Evolutionary conservation across 192 early-diverging fungal species (phyloP).

Genomic region (Paraglomus occultum): DNA sequence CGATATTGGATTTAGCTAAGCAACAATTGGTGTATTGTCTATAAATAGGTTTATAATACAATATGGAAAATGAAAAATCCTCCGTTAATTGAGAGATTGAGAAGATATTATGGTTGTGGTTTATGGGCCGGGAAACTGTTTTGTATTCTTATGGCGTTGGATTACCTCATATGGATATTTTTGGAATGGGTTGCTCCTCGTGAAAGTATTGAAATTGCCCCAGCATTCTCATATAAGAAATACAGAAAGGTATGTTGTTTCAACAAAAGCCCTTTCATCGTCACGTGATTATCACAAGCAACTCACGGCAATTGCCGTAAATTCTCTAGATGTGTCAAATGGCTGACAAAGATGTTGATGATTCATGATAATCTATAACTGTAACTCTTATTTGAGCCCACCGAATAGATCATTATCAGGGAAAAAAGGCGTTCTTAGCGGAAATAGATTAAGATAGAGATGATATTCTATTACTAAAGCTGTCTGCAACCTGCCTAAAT

Average conservation of each 20-base stretch:
- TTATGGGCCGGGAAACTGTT: slow-evolving; percentile 88
- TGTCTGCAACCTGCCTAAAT: no score
- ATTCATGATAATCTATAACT: not conserved
- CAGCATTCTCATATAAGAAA: slow-evolving; percentile 61
- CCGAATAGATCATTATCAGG: no score
- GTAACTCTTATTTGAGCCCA: no score
- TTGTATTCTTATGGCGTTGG: slow-evolving; percentile 84
- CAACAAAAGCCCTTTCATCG: not conserved
- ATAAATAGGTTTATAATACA: slow-evolving; percentile 66
- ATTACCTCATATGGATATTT: slow-evolving; percentile 78
- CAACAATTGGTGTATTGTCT: not conserved
- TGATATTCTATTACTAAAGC: no score
- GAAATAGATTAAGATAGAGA: no score
- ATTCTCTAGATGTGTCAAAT: slow-evolving; percentile 27
- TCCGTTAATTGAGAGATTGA: slow-evolving; percentile 75
- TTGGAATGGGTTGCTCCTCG: slow-evolving; percentile 81
- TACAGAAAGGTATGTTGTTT: slow-evolving; percentile 45
- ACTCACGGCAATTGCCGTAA: not conserved
- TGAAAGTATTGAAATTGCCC: slow-evolving; percentile 68
- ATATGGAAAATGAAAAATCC: slow-evolving; percentile 65
- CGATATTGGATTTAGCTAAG: not conserved
- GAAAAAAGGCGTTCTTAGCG: no score
- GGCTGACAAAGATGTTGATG: slow-evolving; percentile 21
- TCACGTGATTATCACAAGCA: not conserved
- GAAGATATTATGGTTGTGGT: slow-evolving; percentile 84